Evolutionary conservation across 805 yeast genomes (phyloP).

Genomic region (Metschnikowia corniflorae): DNA sequence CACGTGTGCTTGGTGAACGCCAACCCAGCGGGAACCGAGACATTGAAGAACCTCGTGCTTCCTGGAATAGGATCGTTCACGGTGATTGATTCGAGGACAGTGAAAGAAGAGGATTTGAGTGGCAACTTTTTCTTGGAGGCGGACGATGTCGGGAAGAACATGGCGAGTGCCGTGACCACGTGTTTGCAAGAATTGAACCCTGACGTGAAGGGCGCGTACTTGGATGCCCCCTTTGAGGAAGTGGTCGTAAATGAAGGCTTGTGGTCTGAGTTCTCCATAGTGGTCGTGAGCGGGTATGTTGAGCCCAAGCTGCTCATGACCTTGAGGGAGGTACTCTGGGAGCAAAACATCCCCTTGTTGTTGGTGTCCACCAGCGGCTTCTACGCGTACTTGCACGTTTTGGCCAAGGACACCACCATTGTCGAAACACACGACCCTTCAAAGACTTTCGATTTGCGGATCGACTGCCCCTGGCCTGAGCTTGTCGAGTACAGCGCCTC

Average conservation of each 20-base stretch:
- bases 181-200: slow-evolving; percentile 57
- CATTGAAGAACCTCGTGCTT: slow-evolving; percentile 70
- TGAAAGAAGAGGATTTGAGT: slow-evolving; percentile 43
- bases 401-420: slow-evolving; percentile 57
- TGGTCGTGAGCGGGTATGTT: slow-evolving; percentile 38
- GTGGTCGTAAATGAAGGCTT: slow-evolving; percentile 12
- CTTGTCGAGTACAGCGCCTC: slow-evolving; percentile 47
- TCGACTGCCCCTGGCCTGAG: slow-evolving; percentile 73
- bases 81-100: slow-evolving; percentile 47
- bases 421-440: slow-evolving; percentile 71
- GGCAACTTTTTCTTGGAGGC: slow-evolving; percentile 60
- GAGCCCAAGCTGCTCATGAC: slow-evolving; percentile 17
- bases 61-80: slow-evolving; percentile 69
- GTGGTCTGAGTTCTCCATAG: slow-evolving; percentile 53
- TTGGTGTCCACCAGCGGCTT: slow-evolving; percentile 55
- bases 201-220: slow-evolving; percentile 45
- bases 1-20: slow-evolving; percentile 61
- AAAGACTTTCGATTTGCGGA: slow-evolving; percentile 59
- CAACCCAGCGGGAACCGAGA: slow-evolving; percentile 59
- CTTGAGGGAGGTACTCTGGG: slow-evolving; percentile 40
- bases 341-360: slow-evolving; percentile 50
- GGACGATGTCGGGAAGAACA: slow-evolving; percentile 39
- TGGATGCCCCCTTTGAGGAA: slow-evolving; percentile 11
- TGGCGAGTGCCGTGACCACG: slow-evolving; percentile 37
- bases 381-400: slow-evolving; percentile 56